phyloP scores from a whole-genome alignment of 2,329 filamentous ascomycete species.

The Colletotrichum sublineola region DNA sequence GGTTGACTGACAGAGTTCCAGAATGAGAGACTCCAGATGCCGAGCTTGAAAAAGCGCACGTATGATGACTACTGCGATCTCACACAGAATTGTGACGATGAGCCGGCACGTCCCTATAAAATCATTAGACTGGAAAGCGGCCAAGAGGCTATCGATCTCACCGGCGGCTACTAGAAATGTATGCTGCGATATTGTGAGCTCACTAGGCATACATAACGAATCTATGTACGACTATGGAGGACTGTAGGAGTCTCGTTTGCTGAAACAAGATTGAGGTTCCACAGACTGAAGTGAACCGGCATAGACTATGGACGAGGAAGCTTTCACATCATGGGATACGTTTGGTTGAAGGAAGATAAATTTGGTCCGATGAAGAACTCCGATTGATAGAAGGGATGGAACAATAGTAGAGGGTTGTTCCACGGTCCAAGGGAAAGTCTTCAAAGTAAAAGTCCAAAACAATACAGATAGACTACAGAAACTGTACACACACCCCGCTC shows the following conservation, averaged over 20 bases:
- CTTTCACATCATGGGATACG: not conserved
- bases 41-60: constrained; percentile 47
- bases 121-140: constrained; percentile 26
- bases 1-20: constrained; percentile 18
- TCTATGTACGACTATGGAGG: not conserved
- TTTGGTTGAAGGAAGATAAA: not conserved
- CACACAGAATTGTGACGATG: constrained; percentile 40
- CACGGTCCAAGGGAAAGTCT: not conserved
- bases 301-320: not conserved
- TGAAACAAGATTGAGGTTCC: not conserved
- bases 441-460: not conserved
- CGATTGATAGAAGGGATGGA: no score
- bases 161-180: constrained; percentile 26
- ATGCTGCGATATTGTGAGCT: not conserved
- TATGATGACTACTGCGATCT: constrained; percentile 47
- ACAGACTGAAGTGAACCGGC: not conserved
- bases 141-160: constrained; percentile 40
- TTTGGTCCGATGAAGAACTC: not conserved
- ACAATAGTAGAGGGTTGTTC: not conserved
- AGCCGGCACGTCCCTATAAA: constrained; percentile 27
- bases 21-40: constrained; percentile 40
- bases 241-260: not conserved
- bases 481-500: not conserved
- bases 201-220: not conserved
- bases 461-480: not conserved